These are phyloP conservation scores for Hyphodiscus hymeniophilus DNA, from an alignment of 495 filamentous ascomycete genomes.

Conservation along the genomic window DNA sequence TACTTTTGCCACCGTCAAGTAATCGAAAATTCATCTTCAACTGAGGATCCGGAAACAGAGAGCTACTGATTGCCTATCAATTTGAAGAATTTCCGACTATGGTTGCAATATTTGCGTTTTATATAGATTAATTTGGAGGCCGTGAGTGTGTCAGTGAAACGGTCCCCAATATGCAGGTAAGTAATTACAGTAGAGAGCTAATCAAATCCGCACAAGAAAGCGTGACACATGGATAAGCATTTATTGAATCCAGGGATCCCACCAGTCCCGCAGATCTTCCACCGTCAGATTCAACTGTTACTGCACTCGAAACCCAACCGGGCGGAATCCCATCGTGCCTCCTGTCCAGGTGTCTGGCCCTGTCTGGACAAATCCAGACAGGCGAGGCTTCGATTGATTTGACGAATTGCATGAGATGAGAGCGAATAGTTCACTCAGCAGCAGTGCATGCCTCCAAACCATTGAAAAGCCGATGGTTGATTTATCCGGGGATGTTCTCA, in stretches of 20 bases:
- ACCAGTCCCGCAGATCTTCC: not conserved
- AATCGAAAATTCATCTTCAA: not conserved
- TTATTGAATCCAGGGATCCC: conserved; percentile 8
- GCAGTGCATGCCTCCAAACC: not conserved
- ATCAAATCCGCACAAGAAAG: conserved; percentile 6
- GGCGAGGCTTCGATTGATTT: not conserved
- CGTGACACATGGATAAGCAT: conserved; percentile 5
- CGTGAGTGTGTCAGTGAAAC: conserved; percentile 12
- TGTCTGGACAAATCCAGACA: not conserved
- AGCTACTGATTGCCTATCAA: conserved; percentile 3
- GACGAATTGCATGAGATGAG: not conserved
- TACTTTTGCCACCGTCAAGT: not conserved
- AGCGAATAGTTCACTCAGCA: not conserved
- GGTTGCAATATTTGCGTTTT: conserved; percentile 5
- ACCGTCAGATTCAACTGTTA: not conserved
- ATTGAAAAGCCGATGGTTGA: not conserved
- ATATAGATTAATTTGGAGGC: conserved; percentile 16
- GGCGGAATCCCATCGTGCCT: conserved; percentile 4
- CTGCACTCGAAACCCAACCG: conserved; percentile 12
- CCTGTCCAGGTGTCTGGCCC: not conserved
- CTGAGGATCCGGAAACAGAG: conserved; percentile 9
- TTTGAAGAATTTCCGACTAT: conserved; percentile 8
- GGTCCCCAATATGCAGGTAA: conserved; percentile 8
- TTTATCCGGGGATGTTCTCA: not conserved
- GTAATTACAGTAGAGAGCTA: conserved; percentile 17